phyloP scores from a whole-genome alignment of 169 alveolate genomes.

The Plasmodium vivax region DNA sequence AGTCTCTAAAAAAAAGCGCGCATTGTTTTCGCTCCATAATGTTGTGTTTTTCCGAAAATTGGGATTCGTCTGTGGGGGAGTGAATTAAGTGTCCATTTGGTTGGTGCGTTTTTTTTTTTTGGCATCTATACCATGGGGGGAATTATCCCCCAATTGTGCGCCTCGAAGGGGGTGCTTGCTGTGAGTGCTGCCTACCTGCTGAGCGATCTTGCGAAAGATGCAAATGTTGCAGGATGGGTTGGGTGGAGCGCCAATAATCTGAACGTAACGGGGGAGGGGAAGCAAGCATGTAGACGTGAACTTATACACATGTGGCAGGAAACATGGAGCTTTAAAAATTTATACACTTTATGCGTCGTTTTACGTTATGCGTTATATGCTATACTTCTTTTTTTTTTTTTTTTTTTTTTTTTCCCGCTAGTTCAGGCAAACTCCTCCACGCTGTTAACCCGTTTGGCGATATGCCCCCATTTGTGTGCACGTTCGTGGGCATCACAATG shows the following conservation, averaged over 20 bases:
- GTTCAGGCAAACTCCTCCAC: background rate
- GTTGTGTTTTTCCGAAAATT: background rate
- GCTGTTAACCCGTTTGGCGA: background rate
- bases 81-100: background rate
- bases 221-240: background rate
- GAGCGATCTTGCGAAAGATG: background rate
- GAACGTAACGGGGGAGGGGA: background rate
- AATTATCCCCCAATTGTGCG: background rate
- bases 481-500: background rate
- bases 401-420: background rate
- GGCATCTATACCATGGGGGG: background rate
- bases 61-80: background rate
- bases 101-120: background rate
- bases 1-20: constrained; percentile 22
- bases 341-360: too few species aligned
- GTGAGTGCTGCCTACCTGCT: background rate
- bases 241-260: background rate
- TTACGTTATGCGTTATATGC: too few species aligned
- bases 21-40: constrained; percentile 50
- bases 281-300: background rate
- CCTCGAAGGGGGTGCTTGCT: background rate
- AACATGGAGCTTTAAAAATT: background rate
- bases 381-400: background rate
- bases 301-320: background rate
- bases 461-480: background rate